phyloP scores from a whole-genome alignment of 108 stramenopile species.

The Pinguiococcus pyrenoidosus region DNA sequence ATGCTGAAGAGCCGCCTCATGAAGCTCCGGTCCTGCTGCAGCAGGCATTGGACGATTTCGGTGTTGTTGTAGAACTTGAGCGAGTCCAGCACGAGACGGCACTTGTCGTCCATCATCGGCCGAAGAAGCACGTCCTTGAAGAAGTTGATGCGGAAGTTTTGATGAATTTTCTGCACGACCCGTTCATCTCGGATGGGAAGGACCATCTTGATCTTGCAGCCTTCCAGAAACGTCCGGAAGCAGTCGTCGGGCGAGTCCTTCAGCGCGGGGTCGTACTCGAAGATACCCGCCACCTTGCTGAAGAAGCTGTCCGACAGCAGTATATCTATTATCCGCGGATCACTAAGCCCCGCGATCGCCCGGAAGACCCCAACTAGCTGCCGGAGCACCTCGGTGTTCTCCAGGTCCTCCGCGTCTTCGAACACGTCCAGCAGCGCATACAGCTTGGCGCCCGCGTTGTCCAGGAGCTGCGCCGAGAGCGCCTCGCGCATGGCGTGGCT shows the following conservation, averaged over 20 bases:
- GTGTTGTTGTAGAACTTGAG: neutral
- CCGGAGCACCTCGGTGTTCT: conserved; percentile 11
- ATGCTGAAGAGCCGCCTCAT: neutral
- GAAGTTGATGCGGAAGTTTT: conserved; percentile 33
- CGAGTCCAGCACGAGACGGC: neutral
- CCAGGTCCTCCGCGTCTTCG: conserved; percentile 13
- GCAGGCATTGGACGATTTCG: neutral
- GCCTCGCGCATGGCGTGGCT: too few relatives aligned
- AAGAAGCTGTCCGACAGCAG: conserved; percentile 21
- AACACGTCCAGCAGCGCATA: conserved; percentile 10
- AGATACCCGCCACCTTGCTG: conserved; percentile 22
- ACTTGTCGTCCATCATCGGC: neutral
- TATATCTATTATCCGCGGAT: conserved; percentile 13
- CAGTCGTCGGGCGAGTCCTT: conserved; percentile 23
- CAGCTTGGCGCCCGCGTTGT: too few relatives aligned
- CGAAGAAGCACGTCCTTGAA: conserved; percentile 23
- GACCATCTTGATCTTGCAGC: too few relatives aligned
- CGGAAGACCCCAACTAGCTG: conserved; percentile 7
- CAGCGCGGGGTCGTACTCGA: conserved; percentile 34
- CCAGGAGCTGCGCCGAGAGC: too few relatives aligned
- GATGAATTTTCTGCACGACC: conserved; percentile 24
- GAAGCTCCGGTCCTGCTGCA: neutral
- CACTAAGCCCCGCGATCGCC: conserved; percentile 12
- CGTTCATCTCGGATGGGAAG: conserved; percentile 22
- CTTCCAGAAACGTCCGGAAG: conserved; percentile 4